Base-by-base conservation (phyloP, 495 filamentous ascomycete species). In the Penicillium waksmanii region DNA sequence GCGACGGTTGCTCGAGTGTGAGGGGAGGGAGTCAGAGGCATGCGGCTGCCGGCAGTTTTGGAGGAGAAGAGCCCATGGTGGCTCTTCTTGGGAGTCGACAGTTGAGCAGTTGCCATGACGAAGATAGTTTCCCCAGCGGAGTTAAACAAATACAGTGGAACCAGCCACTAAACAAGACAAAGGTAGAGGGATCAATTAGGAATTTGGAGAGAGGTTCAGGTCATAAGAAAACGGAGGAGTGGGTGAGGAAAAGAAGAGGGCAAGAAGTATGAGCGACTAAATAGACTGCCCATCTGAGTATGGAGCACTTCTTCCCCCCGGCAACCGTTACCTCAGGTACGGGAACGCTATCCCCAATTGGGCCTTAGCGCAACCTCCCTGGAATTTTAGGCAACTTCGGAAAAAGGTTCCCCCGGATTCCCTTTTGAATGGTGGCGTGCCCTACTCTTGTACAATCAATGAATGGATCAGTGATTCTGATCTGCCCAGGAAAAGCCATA, bases 21-120 rank as follows among this genome's bases (percentile, higher is more conserved):
- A 43, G 95, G 96, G 3, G 95, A 97, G 12, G 95, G 96, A 1
- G 95, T 97, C 66, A 97, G 77, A 61, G 94, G 93, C 84, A 96
- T 92, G 51, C 96, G 91, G 68, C 93, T 92, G 72, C 93, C 94
- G 66, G 92, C 95, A 67, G 92, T 94, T 73, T 91, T 92, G 63
- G 89, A 85, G 57, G 91, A 94, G 80, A 98, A 97, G 67, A 97
- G 83, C 54, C 91, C 91, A 75, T 89, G 85, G 75, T 96, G 94
- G 82, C 89, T 93, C 84, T 96, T 97, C 71, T 94, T 80, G 42
- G 95, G 95, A 56, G 95, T 98, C 55, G 90, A 89, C 71, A 97
- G 88, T 67, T 89, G 83, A 75, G 87, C 84, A 69, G 91, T 90
- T 73, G 95, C 92, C 95, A 98, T 98, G 68, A 64, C 83, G 74